Conservation (phyloP, 2,329 filamentous ascomycete genomes). For the Aureobasidium sp. region DNA sequence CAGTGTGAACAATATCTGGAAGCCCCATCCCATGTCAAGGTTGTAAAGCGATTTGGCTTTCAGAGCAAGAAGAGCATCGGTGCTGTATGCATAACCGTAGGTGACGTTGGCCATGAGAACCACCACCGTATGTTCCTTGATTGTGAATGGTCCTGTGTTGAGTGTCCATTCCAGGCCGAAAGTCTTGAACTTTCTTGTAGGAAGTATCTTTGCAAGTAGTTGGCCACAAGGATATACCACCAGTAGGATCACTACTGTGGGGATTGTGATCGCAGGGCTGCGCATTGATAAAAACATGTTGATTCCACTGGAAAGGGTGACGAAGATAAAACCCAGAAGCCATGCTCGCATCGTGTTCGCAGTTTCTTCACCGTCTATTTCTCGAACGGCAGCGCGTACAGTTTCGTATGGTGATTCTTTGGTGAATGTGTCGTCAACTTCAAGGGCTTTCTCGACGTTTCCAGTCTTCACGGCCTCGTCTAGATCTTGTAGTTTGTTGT, state of each 20-base stretch:
- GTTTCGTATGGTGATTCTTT: background rate
- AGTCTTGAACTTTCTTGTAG: slow-evolving; percentile 32
- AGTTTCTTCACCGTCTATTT: background rate
- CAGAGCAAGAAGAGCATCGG: slow-evolving; percentile 68
- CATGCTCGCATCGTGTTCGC: slow-evolving; percentile 25
- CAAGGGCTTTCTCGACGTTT: background rate
- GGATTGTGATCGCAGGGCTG: slow-evolving; percentile 17
- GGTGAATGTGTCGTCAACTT: background rate
- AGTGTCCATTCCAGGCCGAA: slow-evolving; percentile 15
- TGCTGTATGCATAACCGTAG: slow-evolving; percentile 15
- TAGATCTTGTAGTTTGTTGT: background rate
- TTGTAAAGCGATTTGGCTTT: slow-evolving; percentile 65
- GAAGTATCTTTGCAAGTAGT: slow-evolving; percentile 66
- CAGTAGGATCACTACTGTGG: slow-evolving; percentile 39
- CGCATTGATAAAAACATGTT: slow-evolving; percentile 26
- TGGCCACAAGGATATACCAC: slow-evolving; percentile 76
- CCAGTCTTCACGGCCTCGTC: background rate
- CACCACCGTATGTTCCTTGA: slow-evolving; percentile 49
- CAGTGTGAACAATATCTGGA: slow-evolving; percentile 73
- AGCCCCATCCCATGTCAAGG: slow-evolving; percentile 64
- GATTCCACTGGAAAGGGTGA: slow-evolving; percentile 21
- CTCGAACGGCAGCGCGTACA: background rate
- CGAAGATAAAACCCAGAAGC: slow-evolving; percentile 24
- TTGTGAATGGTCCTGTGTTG: slow-evolving; percentile 46
- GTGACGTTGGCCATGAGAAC: slow-evolving; percentile 23